phyloP scores from a whole-genome alignment of 208 protist species.

The Trypanosoma brucei region DNA sequence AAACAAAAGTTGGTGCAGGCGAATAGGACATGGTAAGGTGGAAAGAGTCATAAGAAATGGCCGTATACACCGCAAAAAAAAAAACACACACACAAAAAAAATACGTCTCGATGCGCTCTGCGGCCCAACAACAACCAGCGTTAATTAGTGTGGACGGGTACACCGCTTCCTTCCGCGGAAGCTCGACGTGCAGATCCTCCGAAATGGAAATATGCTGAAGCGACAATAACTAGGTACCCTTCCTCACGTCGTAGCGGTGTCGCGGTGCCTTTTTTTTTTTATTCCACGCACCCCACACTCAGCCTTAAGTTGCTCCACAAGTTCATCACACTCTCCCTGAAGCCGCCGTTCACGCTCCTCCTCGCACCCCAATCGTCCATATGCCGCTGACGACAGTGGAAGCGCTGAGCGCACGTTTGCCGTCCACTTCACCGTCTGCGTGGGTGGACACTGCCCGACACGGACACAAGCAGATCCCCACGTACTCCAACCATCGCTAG shows the following conservation, averaged over 20 bases:
- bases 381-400: neutral
- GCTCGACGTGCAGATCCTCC: too few species aligned
- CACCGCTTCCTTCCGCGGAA: too few species aligned
- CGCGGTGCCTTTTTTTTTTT: slow-evolving; percentile 7
- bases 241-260: neutral
- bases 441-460: neutral
- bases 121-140: too few species aligned
- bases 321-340: slow-evolving; percentile 57
- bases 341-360: slow-evolving; percentile 33
- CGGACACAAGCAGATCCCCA: slow-evolving; percentile 11
- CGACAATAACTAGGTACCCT: too few species aligned
- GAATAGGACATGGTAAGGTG: too few species aligned
- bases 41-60: too few species aligned
- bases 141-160: too few species aligned
- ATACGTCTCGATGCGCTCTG: too few species aligned
- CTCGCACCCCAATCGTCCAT: slow-evolving; percentile 20
- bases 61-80: too few species aligned
- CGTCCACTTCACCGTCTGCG: neutral
- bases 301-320: slow-evolving; percentile 36
- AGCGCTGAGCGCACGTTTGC: neutral
- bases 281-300: neutral
- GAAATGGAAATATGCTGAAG: too few species aligned
- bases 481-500: slow-evolving; percentile 12
- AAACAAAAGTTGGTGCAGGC: too few species aligned
- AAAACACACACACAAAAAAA: too few species aligned